These are phyloP conservation scores for Fusarium caatingaense DNA, from an alignment of 2,329 filamentous ascomycete species.

Conservation along the genomic window DNA sequence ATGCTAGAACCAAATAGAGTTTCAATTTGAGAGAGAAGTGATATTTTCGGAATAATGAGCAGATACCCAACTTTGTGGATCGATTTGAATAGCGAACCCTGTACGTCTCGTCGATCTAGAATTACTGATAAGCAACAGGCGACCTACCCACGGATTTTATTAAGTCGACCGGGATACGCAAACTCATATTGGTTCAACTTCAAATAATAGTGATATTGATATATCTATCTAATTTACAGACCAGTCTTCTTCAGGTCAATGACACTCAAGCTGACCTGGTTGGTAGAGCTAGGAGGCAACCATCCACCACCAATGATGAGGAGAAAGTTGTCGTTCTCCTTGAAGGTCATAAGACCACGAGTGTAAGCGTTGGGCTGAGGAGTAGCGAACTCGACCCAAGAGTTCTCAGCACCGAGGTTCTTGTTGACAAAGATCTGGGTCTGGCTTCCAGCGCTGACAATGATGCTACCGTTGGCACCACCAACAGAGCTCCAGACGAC, in stretches of 20 bases:
- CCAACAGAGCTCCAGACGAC: conserved; percentile 58
- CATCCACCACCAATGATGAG: conserved; percentile 59
- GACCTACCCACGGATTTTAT: neutral
- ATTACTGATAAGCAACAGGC: neutral
- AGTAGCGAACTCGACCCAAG: conserved; percentile 52
- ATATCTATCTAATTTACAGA: neutral
- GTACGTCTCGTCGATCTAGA: neutral
- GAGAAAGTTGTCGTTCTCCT: conserved; percentile 49
- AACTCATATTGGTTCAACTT: neutral
- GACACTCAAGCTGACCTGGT: conserved; percentile 56
- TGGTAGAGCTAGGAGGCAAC: conserved; percentile 59
- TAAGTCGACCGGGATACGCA: neutral
- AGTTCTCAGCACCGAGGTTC: conserved; percentile 51
- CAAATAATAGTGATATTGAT: neutral
- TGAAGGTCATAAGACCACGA: conserved; percentile 51
- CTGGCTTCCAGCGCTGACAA: conserved; percentile 55
- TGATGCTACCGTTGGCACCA: conserved; percentile 58
- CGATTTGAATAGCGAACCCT: neutral
- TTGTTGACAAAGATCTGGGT: conserved; percentile 57
- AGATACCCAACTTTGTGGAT: neutral
- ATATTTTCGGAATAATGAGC: neutral
- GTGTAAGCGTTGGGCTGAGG: conserved; percentile 54
- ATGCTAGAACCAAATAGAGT: neutral
- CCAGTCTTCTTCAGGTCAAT: conserved; percentile 39
- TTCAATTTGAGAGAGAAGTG: neutral